Evolutionary conservation across 208 protist genomes (phyloP).

Genomic region (Wallacemonas sp.): DNA sequence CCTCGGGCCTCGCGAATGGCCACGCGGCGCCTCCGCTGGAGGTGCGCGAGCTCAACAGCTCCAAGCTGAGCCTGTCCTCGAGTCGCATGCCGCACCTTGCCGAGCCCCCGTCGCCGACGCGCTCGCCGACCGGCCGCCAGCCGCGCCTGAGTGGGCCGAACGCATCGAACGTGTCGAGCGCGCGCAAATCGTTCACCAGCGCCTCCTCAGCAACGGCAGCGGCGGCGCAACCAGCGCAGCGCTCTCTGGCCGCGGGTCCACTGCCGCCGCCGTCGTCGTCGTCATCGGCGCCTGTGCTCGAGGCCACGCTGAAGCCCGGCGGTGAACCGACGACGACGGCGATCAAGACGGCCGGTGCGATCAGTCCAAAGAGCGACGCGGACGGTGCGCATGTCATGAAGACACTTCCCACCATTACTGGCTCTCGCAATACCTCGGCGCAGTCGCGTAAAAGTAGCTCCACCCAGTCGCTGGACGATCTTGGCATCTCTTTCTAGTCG

Average conservation of each 20-base stretch:
- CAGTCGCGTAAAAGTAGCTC: background rate
- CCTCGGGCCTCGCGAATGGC: no score
- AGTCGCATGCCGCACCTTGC: background rate
- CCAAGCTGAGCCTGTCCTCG: background rate
- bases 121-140: background rate
- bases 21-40: background rate
- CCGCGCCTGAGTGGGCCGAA: background rate
- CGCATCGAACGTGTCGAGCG: background rate
- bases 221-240: no score
- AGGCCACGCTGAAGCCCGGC: no score
- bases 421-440: no score
- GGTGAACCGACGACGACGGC: no score
- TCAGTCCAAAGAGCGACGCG: no score
- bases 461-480: slow-evolving; percentile 9
- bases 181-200: no score
- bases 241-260: background rate
- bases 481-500: slow-evolving; percentile 9
- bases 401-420: no score
- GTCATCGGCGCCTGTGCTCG: background rate
- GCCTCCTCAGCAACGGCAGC: no score
- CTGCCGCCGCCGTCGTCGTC: background rate
- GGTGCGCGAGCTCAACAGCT: background rate
- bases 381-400: no score
- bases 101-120: slow-evolving; percentile 9
- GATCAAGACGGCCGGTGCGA: no score